Percentiles rank a stretch among this genome's conserved stretches.
These are phyloP conservation scores for Daphne laureola DNA, from an alignment of 441 rosid species.

Conservation along the genomic window DNA sequence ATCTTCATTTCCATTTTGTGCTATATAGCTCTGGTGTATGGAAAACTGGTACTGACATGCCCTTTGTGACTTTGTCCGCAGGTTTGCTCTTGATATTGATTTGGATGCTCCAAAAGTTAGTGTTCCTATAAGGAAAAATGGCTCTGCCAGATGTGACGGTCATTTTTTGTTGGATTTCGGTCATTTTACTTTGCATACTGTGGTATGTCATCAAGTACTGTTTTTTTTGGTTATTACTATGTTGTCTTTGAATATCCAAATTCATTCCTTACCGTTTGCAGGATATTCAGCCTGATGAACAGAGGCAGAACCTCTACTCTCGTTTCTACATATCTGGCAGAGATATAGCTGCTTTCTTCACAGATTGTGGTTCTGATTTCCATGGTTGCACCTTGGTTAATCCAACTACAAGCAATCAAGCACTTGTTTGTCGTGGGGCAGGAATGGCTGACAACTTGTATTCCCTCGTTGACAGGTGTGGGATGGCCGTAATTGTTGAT, in stretches of 20 bases:
- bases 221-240: constrained; percentile 14
- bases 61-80: constrained; percentile 20
- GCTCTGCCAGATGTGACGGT: constrained; percentile 59
- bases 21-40: too few relatives aligned
- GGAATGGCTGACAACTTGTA: constrained; percentile 43
- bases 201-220: constrained; percentile 41
- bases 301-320: constrained; percentile 78
- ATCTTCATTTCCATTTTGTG: too few relatives aligned
- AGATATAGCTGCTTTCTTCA: constrained; percentile 95
- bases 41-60: background rate
- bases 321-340: constrained; percentile 92
- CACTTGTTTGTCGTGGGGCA: constrained; percentile 29
- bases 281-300: constrained; percentile 74
- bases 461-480: constrained; percentile 94
- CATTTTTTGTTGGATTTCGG: constrained; percentile 97
- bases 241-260: constrained; percentile 21
- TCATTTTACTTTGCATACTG: constrained; percentile 82
- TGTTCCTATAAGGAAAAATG: constrained; percentile 68
- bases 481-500: constrained; percentile 93
- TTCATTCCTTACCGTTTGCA: constrained; percentile 28
- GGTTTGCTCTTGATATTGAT: constrained; percentile 98
- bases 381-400: constrained; percentile 31
- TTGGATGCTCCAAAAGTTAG: constrained; percentile 98
- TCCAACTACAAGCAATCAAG: constrained; percentile 35
- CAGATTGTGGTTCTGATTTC: constrained; percentile 55